These are phyloP conservation scores for Sporothrix mexicana DNA, from an alignment of 2,329 filamentous ascomycete species.

Conservation along the genomic window DNA sequence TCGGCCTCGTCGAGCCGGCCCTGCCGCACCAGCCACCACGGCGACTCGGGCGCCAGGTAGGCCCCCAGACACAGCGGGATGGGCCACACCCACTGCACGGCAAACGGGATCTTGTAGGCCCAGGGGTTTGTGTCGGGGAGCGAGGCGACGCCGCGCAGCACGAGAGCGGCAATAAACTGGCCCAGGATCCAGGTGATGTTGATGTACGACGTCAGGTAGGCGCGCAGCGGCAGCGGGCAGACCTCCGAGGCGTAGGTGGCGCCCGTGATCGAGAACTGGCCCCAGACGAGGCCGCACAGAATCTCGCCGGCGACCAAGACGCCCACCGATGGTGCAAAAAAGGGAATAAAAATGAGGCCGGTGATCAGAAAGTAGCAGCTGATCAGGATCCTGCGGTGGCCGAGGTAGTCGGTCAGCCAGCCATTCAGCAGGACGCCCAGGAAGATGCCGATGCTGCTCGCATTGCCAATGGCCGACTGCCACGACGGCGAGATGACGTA, in stretches of 20 bases:
- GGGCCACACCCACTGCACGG: slow-evolving; percentile 57
- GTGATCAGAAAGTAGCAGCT: slow-evolving; percentile 25
- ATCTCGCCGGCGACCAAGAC: slow-evolving; percentile 66
- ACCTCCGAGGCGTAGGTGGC: slow-evolving; percentile 66
- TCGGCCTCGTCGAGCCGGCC: slow-evolving; percentile 50
- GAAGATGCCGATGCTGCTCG: slow-evolving; percentile 23
- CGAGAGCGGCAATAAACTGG: slow-evolving; percentile 59
- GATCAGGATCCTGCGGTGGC: slow-evolving; percentile 24
- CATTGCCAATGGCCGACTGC: slow-evolving; percentile 23
- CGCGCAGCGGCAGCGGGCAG: slow-evolving; percentile 62
- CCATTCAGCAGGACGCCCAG: slow-evolving; percentile 10
- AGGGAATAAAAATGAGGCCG: slow-evolving; percentile 11
- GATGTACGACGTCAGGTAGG: slow-evolving; percentile 63
- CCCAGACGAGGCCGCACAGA: slow-evolving; percentile 63
- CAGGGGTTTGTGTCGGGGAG: slow-evolving; percentile 48
- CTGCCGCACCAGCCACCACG: slow-evolving; percentile 53
- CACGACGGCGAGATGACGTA: slow-evolving; percentile 24
- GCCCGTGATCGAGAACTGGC: slow-evolving; percentile 63
- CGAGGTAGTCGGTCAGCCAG: slow-evolving; percentile 14
- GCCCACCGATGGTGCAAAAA: not conserved
- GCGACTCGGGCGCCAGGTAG: slow-evolving; percentile 40
- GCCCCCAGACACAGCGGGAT: slow-evolving; percentile 37
- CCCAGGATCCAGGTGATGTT: slow-evolving; percentile 68
- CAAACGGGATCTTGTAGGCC: slow-evolving; percentile 56
- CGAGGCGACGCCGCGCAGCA: slow-evolving; percentile 52